phyloP scores from a whole-genome alignment of 306 rosid species.

The Prinsepia uniflora region DNA sequence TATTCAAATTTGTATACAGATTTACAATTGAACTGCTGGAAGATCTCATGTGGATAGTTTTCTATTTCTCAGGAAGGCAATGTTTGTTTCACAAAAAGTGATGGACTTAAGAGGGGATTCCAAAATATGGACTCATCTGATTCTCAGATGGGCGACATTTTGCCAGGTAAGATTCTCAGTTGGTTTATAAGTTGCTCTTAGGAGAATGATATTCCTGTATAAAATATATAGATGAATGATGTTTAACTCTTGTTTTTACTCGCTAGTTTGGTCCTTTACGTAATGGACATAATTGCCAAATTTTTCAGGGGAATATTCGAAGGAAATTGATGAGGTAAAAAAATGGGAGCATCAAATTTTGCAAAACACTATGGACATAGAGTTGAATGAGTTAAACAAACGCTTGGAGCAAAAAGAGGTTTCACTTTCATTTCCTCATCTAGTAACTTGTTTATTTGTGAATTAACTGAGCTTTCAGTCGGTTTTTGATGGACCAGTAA shows the following conservation, averaged over 20 bases:
- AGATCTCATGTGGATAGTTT: conserved; percentile 20
- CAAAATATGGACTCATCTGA: conserved; percentile 50
- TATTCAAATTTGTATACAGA: not conserved
- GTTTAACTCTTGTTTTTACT: conserved; percentile 2
- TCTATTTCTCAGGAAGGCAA: conserved; percentile 41
- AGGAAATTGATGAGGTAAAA: conserved; percentile 53
- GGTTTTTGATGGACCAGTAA: conserved; percentile 17
- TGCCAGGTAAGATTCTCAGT: conserved; percentile 44
- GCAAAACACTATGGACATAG: conserved; percentile 68
- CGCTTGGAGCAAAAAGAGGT: conserved; percentile 88
- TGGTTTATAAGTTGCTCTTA: conserved; percentile 7
- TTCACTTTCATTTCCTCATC: conserved; percentile 3
- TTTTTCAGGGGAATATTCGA: conserved; percentile 47
- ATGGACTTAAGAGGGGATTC: conserved; percentile 53
- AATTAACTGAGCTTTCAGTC: not conserved
- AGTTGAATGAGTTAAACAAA: conserved; percentile 67
- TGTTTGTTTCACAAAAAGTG: conserved; percentile 35
- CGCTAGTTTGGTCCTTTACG: conserved; percentile 24
- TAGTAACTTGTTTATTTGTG: not conserved
- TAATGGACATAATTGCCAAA: conserved; percentile 15
- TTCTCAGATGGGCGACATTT: conserved; percentile 42
- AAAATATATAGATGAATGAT: conserved; percentile 1
- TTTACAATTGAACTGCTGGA: not conserved
- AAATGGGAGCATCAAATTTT: conserved; percentile 63
- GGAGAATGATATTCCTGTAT: not conserved